A percentile compares a stretch with the other conserved stretches of the same genome.
Conservation (phyloP, 352 stramenopile species). For the Aphanomyces cochlioides region DNA sequence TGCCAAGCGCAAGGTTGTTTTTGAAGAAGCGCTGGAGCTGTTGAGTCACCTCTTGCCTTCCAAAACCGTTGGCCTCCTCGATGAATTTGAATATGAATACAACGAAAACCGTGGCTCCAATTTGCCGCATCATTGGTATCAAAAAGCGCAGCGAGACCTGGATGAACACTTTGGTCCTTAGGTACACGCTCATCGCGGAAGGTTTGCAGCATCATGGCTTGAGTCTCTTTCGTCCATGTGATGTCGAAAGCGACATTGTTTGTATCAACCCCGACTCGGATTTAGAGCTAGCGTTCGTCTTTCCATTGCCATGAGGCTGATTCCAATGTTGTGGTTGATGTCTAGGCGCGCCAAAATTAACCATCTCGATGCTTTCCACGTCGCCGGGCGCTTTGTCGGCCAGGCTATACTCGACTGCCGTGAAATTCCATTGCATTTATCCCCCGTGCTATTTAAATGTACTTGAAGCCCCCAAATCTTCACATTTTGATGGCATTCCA, state of each 20-base stretch:
- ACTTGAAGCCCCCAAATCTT: constrained; percentile 72
- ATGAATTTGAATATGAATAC: constrained; percentile 81
- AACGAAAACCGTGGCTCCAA: constrained; percentile 73
- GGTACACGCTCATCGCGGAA: constrained; percentile 56
- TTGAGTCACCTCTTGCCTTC: constrained; percentile 64
- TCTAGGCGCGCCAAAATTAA: constrained; percentile 29
- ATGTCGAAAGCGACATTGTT: constrained; percentile 57
- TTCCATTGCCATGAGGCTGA: background rate
- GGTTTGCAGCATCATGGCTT: constrained; percentile 36
- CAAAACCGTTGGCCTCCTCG: constrained; percentile 72
- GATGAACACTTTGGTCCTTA: constrained; percentile 32
- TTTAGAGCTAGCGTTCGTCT: constrained; percentile 32
- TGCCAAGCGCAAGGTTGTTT: constrained; percentile 64
- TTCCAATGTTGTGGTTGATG: background rate
- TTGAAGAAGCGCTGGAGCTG: constrained; percentile 80
- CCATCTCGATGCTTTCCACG: constrained; percentile 52
- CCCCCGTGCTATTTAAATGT: constrained; percentile 74
- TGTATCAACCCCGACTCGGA: constrained; percentile 72
- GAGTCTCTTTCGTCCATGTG: constrained; percentile 52
- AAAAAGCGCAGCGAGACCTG: constrained; percentile 63
- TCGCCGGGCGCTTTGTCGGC: constrained; percentile 62
- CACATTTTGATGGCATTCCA: background rate
- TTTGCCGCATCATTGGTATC: constrained; percentile 75
- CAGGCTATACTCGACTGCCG: constrained; percentile 75
- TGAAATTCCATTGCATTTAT: constrained; percentile 65